phyloP scores from a whole-genome alignment of 148 eudicot genomes.

The Hydrangea macrophylla region DNA sequence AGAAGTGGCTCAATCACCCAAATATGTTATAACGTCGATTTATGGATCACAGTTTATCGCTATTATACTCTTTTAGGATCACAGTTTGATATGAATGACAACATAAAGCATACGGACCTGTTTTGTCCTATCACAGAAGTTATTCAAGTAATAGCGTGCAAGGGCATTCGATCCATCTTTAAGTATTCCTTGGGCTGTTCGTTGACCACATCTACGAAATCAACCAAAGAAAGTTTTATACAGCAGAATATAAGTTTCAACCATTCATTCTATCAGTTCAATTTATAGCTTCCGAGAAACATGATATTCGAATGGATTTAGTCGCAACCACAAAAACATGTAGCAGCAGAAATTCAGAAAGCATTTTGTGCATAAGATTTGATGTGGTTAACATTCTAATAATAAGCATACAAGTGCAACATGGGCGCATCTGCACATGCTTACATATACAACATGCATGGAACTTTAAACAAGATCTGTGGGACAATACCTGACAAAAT shows the following conservation, averaged over 20 bases:
- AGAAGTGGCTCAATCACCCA: not conserved
- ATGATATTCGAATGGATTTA: not conserved
- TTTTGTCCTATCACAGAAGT: conserved; percentile 83
- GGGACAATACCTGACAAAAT: conserved; percentile 76
- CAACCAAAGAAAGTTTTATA: not conserved
- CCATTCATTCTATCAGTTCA: too few species aligned
- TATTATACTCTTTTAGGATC: not conserved
- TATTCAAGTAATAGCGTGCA: conserved; percentile 84
- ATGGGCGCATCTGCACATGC: not conserved
- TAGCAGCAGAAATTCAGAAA: not conserved
- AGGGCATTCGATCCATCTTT: conserved; percentile 82
- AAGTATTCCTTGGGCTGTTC: conserved; percentile 72
- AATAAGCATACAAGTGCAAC: not conserved
- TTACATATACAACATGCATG: not conserved
- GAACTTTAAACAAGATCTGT: not conserved
- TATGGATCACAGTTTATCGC: too few species aligned
- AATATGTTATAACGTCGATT: too few species aligned
- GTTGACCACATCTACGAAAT: conserved; percentile 64
- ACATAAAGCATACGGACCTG: conserved; percentile 52
- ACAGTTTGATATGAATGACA: not conserved
- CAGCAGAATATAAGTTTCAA: not conserved
- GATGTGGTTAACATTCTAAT: not conserved
- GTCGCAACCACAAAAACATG: too few species aligned
- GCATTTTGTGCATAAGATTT: not conserved
- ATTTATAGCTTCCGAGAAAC: not conserved